Conservation (phyloP, 371 early-diverging fungal species). For the Mucor circinelloides region DNA sequence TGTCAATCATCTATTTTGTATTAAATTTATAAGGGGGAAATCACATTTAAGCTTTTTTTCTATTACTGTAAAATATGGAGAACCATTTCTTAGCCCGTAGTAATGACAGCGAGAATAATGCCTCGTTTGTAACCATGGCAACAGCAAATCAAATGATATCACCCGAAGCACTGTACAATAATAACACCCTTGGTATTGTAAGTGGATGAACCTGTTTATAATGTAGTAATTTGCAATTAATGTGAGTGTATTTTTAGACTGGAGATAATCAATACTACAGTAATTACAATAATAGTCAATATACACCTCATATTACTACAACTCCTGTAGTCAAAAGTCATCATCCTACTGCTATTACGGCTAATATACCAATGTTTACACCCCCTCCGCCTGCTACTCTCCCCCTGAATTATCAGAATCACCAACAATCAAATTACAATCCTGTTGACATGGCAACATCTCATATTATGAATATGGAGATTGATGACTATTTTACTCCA, state of each 20-base stretch:
- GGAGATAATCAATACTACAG: constrained; percentile 1
- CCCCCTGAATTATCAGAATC: constrained; percentile 13
- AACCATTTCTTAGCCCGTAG: not conserved
- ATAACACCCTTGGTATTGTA: not conserved
- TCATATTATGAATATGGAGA: constrained; percentile 25
- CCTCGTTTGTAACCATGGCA: constrained; percentile 21
- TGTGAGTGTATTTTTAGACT: not conserved
- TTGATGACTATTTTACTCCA: constrained; percentile 23
- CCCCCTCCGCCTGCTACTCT: not conserved
- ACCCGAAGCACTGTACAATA: constrained; percentile 17
- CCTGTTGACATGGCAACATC: constrained; percentile 3
- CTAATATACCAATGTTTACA: constrained; percentile 3
- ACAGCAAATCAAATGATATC: constrained; percentile 18
- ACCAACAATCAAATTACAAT: constrained; percentile 9
- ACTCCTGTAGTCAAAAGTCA: constrained; percentile 32
- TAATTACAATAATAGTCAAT: not conserved
- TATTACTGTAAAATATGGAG: not conserved
- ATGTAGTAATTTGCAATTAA: not conserved
- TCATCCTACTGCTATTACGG: not conserved
- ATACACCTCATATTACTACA: constrained; percentile 20
- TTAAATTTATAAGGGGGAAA: not conserved
- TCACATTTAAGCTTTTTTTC: not conserved
- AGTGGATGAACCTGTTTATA: not conserved
- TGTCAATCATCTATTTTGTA: not conserved
- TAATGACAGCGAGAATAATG: constrained; percentile 13